Conservation (phyloP, 805 yeast species). For the Schwanniomyces yamadae region DNA sequence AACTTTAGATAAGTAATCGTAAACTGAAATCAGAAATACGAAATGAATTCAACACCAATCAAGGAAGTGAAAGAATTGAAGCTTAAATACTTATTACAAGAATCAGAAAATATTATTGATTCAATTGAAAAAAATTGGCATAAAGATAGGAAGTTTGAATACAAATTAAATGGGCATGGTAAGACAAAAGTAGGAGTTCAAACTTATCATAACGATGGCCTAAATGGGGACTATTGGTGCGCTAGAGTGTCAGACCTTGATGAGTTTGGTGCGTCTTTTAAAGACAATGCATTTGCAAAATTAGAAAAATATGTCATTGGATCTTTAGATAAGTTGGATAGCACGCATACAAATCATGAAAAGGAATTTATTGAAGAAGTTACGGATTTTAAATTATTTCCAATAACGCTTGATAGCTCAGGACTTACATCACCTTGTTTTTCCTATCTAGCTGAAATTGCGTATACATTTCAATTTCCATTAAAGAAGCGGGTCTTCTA, state of each 20-base stretch:
- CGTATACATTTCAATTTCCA: conserved; percentile 38
- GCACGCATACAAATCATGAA: conserved; percentile 38
- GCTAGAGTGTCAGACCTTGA: conserved; percentile 13
- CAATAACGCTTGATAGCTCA: conserved; percentile 4
- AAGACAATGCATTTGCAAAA: conserved; percentile 5
- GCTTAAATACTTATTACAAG: neutral
- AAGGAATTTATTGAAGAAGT: conserved; percentile 35
- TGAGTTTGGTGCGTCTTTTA: conserved; percentile 3
- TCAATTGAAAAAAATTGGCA: conserved; percentile 7
- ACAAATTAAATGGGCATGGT: conserved; percentile 1
- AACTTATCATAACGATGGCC: conserved; percentile 4
- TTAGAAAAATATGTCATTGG: conserved; percentile 16
- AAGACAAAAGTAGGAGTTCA: conserved; percentile 2
- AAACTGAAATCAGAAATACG: too few species aligned
- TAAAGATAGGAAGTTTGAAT: conserved; percentile 4
- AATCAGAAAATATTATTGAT: conserved; percentile 6
- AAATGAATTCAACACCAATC: conserved; percentile 6
- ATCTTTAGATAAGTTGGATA: conserved; percentile 9
- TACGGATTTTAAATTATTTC: conserved; percentile 21
- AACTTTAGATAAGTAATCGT: too few species aligned
- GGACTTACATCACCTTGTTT: conserved; percentile 11
- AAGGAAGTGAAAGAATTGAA: neutral
- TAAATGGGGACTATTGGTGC: conserved; percentile 14
- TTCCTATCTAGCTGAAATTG: conserved; percentile 32
- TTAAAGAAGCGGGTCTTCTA: conserved; percentile 34